Evolutionary conservation across 73 alveolate species (phyloP).

Genomic region (Paraurostyla sp.): DNA sequence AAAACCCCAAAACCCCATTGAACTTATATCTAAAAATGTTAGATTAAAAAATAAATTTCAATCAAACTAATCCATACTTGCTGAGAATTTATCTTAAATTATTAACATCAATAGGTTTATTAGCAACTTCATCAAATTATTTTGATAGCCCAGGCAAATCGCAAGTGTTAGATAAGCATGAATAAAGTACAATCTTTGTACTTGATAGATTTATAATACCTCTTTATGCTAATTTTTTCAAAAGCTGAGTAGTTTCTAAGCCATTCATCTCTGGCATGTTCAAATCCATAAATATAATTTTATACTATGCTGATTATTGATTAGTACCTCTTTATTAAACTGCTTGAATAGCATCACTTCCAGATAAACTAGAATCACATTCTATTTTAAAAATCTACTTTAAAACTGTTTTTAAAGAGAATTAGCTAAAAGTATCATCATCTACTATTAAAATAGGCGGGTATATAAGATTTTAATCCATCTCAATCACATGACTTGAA

Average conservation of each 20-base stretch:
- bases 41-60: no score
- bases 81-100: neutral
- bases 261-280: constrained; percentile 51
- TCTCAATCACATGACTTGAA: no score
- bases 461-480: no score
- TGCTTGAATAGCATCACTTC: constrained; percentile 23
- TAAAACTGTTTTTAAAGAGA: constrained; percentile 4
- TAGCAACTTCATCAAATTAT: constrained; percentile 39
- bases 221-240: neutral
- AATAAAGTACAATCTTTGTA: neutral
- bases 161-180: constrained; percentile 31
- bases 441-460: constrained; percentile 17
- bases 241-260: neutral
- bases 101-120: neutral
- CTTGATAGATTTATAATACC: neutral
- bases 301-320: neutral
- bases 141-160: neutral
- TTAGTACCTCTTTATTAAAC: neutral
- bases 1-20: no score
- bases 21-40: no score
- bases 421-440: constrained; percentile 20
- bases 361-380: constrained; percentile 17
- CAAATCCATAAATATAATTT: constrained; percentile 23
- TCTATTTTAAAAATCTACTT: neutral
- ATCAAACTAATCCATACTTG: neutral